phyloP scores from a whole-genome alignment of 306 rosid species.

The Luffa aegyptiaca region DNA sequence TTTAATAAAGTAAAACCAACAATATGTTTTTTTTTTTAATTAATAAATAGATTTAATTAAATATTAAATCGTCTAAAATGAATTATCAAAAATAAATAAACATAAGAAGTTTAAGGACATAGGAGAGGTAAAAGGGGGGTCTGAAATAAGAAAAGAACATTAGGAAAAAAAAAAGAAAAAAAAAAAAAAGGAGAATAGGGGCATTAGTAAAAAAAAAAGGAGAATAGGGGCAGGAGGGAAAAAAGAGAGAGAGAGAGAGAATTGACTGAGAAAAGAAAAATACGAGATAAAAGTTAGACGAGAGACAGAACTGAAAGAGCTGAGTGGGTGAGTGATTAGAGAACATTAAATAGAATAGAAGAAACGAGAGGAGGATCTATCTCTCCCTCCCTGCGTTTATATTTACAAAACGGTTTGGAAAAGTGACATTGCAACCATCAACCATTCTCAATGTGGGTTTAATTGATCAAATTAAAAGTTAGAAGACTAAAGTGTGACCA shows the following conservation, averaged over 20 bases:
- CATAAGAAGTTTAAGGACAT: neutral
- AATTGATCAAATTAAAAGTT: neutral
- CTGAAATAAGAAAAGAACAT: neutral
- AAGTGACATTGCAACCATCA: neutral
- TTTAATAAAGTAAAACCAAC: neutral
- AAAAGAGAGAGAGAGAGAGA: neutral
- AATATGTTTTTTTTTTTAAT: neutral
- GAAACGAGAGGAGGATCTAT: neutral
- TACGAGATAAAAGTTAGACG: neutral
- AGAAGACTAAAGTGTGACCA: neutral
- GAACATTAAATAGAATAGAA: neutral
- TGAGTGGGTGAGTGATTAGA: neutral
- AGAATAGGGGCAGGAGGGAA: neutral
- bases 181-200: too few species aligned
- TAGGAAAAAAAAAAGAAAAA: neutral
- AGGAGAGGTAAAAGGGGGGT: neutral
- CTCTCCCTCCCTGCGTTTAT: neutral
- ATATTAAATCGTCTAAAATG: neutral
- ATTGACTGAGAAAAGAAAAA: neutral
- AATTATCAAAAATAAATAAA: neutral
- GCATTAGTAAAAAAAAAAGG: neutral
- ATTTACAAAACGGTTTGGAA: neutral
- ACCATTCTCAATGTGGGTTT: neutral
- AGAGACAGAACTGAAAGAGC: neutral
- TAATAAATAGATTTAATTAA: neutral